Conservation (phyloP, 495 filamentous ascomycete genomes). For the Aspergillus heteromorphus region DNA sequence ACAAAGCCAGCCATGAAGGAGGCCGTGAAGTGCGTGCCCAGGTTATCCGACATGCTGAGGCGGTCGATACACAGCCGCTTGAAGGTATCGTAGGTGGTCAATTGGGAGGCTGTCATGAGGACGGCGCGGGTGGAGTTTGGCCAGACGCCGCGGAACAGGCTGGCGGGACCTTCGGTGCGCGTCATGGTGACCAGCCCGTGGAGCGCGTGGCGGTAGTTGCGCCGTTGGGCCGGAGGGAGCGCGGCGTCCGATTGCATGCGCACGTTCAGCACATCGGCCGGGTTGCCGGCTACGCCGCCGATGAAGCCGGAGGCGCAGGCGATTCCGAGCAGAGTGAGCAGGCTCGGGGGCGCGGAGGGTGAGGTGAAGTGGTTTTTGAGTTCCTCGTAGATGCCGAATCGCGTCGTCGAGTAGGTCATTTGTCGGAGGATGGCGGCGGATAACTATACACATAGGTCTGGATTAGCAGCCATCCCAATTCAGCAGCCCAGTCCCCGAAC, state of each 20-base stretch:
- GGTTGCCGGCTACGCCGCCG: constrained; percentile 86
- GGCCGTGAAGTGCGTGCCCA: constrained; percentile 81
- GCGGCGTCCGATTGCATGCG: constrained; percentile 96
- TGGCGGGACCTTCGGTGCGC: constrained; percentile 65
- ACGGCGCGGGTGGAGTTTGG: constrained; percentile 86
- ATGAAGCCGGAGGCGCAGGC: constrained; percentile 79
- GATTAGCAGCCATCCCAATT: too few species aligned
- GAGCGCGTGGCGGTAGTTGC: constrained; percentile 85
- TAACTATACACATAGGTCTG: constrained; percentile 44
- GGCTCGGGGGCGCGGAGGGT: constrained; percentile 44
- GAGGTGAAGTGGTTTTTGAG: constrained; percentile 67
- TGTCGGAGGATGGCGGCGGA: constrained; percentile 90
- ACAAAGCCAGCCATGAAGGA: constrained; percentile 85
- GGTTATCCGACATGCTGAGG: constrained; percentile 66
- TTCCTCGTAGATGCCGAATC: constrained; percentile 92
- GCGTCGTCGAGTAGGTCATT: constrained; percentile 84
- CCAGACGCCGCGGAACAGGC: constrained; percentile 83
- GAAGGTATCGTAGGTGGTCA: constrained; percentile 89
- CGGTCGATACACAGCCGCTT: constrained; percentile 68
- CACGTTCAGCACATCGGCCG: constrained; percentile 93
- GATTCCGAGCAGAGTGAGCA: constrained; percentile 71
- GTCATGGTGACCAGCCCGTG: constrained; percentile 83
- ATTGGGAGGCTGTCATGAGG: constrained; percentile 87
- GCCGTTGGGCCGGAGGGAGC: constrained; percentile 63
- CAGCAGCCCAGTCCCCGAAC: too few species aligned